phyloP scores from a whole-genome alignment of 2,329 filamentous ascomycete genomes.

The Waltergamsia citrina region DNA sequence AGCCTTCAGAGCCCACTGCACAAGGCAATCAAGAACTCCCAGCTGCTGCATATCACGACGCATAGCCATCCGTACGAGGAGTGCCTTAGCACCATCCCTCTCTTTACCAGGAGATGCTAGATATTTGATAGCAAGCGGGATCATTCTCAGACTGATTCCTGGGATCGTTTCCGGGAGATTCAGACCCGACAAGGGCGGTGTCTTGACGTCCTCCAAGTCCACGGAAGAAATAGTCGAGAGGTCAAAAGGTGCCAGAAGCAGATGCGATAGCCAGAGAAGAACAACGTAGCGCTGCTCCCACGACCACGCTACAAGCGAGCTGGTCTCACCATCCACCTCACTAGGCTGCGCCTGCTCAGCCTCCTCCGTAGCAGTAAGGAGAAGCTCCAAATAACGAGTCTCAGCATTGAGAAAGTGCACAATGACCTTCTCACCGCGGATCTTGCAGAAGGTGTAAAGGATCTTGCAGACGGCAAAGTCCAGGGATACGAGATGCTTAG shows the following conservation, averaged over 20 bases:
- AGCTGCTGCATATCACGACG: conserved; percentile 80
- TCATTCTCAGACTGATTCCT: conserved; percentile 57
- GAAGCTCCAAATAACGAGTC: conserved; percentile 70
- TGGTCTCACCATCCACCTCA: conserved; percentile 8
- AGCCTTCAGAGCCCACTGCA: conserved; percentile 59
- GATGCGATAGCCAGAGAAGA: conserved; percentile 77
- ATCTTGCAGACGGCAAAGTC: conserved; percentile 67
- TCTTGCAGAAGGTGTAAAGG: conserved; percentile 87
- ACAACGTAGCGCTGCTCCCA: conserved; percentile 91
- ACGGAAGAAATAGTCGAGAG: conserved; percentile 71
- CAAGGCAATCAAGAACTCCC: conserved; percentile 57
- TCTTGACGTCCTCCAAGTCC: conserved; percentile 34
- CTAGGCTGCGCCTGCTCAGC: conserved; percentile 23
- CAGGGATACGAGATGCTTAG: conserved; percentile 41
- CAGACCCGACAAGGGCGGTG: conserved; percentile 35
- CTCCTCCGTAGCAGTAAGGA: conserved; percentile 66
- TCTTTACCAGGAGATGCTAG: conserved; percentile 75
- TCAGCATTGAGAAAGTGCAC: conserved; percentile 87
- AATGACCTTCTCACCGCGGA: conserved; percentile 87
- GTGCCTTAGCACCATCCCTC: conserved; percentile 72
- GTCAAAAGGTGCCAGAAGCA: conserved; percentile 83
- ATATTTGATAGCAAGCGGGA: conserved; percentile 63
- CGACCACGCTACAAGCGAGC: conserved; percentile 32
- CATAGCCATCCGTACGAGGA: conserved; percentile 75
- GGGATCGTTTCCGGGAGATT: conserved; percentile 53